phyloP scores from a whole-genome alignment of 305 asterid species.

The Salvia sclarea region DNA sequence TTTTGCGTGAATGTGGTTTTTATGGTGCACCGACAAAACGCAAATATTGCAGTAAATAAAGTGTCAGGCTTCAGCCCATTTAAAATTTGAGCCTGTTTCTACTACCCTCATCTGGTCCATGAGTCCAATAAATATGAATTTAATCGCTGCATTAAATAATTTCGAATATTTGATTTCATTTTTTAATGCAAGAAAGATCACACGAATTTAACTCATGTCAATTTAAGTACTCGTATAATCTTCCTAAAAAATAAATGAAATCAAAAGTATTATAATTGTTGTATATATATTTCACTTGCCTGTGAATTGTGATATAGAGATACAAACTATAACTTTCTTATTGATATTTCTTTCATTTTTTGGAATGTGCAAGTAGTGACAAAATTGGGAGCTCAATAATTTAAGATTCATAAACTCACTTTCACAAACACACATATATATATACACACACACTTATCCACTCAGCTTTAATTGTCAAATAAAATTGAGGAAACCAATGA shows the following conservation, averaged over 20 bases:
- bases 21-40: not conserved
- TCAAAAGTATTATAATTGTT: no score
- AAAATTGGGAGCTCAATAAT: not conserved
- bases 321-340: not conserved
- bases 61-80: not conserved
- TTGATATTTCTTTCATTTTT: not conserved
- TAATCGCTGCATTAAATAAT: not conserved
- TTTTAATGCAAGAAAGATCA: no score
- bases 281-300: no score
- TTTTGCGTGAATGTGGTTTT: no score
- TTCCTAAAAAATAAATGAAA: no score
- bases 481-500: not conserved
- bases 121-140: conserved; percentile 13
- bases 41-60: conserved; percentile 1
- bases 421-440: not conserved
- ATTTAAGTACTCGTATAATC: no score
- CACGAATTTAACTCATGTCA: no score
- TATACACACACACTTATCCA: not conserved
- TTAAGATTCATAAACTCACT: not conserved
- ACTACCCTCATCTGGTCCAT: conserved; percentile 3
- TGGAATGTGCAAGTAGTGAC: not conserved
- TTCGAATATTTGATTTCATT: not conserved
- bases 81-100: not conserved
- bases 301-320: no score
- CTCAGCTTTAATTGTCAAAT: not conserved